A percentile compares a stretch with the other conserved stretches of the same genome.
These are phyloP conservation scores for Purshia tridentata DNA, from an alignment of 306 rosid genomes.

Conservation along the genomic window DNA sequence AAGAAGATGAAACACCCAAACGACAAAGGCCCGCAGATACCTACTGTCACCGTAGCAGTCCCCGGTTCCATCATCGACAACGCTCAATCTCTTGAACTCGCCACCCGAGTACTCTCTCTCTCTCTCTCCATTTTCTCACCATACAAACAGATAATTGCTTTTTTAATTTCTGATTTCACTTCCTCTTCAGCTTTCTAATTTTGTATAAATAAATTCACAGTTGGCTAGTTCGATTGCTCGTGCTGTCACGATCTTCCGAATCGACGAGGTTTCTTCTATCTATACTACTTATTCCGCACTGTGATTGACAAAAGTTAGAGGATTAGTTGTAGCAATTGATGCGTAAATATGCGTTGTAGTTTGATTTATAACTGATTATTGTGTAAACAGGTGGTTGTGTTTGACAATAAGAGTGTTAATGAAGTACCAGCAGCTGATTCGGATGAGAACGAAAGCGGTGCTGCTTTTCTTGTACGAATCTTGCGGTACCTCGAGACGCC, in stretches of 20 bases:
- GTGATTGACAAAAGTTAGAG: not conserved
- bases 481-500: slow-evolving; percentile 93
- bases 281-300: not conserved
- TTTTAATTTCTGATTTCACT: not conserved
- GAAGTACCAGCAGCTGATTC: slow-evolving; percentile 33
- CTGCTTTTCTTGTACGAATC: slow-evolving; percentile 73
- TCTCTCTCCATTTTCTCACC: not conserved
- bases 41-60: slow-evolving; percentile 75
- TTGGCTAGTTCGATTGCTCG: slow-evolving; percentile 97
- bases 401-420: slow-evolving; percentile 56
- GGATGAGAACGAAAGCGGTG: slow-evolving; percentile 71
- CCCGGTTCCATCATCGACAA: slow-evolving; percentile 92
- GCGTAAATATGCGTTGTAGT: not conserved
- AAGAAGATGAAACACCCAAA: slow-evolving; percentile 26
- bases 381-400: slow-evolving; percentile 65
- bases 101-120: slow-evolving; percentile 61
- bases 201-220: slow-evolving; percentile 36
- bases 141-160: not conserved
- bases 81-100: slow-evolving; percentile 81
- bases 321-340: not conserved
- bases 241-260: slow-evolving; percentile 90
- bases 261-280: slow-evolving; percentile 64
- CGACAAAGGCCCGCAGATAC: slow-evolving; percentile 33
- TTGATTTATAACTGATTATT: not conserved
- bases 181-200: not conserved